Evolutionary conservation across 176 grass and related monocot genomes (phyloP).

Genomic region (Echinochloa phyllopogon): DNA sequence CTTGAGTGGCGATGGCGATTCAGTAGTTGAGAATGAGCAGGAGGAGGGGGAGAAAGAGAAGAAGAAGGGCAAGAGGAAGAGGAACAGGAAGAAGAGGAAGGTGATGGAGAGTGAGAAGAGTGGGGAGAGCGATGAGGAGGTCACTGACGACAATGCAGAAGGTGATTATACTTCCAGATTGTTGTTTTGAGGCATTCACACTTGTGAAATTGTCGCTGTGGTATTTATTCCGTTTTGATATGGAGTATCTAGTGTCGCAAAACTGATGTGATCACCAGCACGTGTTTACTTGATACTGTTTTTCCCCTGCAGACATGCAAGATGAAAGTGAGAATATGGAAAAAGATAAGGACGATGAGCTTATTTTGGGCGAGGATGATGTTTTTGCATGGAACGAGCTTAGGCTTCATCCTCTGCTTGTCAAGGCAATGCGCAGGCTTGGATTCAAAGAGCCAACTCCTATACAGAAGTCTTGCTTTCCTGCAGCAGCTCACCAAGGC

Average conservation of each 20-base stretch:
- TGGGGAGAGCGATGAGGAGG: conserved; percentile 16
- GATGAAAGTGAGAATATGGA: conserved; percentile 37
- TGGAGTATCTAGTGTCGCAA: neutral
- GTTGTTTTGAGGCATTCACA: conserved; percentile 18
- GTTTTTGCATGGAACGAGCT: conserved; percentile 75
- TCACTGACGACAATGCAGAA: conserved; percentile 43
- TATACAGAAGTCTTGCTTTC: conserved; percentile 88
- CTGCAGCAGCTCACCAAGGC: conserved; percentile 87
- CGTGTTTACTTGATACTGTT: conserved; percentile 9
- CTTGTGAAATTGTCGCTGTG: conserved; percentile 3
- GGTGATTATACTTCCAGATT: conserved; percentile 43
- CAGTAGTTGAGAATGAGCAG: conserved; percentile 20
- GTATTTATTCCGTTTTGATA: conserved; percentile 5
- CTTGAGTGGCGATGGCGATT: neutral
- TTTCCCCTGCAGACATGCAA: conserved; percentile 33
- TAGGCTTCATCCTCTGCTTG: conserved; percentile 81
- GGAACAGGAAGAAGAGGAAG: conserved; percentile 65
- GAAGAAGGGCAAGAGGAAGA: conserved; percentile 35
- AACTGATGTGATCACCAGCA: conserved; percentile 7
- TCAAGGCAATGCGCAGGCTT: conserved; percentile 68
- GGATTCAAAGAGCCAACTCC: conserved; percentile 91
- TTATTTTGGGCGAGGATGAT: conserved; percentile 76
- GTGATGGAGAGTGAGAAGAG: conserved; percentile 30
- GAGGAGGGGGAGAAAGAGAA: conserved; percentile 22
- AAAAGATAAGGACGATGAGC: conserved; percentile 39